phyloP scores from a whole-genome alignment of 176 grass and related monocot species.

The bread wheat (Triticum aestivum) region DNA sequence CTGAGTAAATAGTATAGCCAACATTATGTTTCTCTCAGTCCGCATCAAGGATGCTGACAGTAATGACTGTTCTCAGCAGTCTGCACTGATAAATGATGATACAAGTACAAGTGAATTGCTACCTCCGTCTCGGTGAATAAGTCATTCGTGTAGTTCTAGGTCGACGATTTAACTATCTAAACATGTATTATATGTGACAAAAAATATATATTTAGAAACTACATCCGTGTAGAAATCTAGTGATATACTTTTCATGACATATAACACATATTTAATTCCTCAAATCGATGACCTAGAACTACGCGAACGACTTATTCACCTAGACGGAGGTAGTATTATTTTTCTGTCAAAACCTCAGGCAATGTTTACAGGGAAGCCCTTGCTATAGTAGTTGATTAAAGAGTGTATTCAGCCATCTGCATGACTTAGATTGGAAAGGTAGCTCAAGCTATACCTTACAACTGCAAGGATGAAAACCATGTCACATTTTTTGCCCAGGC shows the following conservation, averaged over 20 bases:
- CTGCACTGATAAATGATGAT: background rate
- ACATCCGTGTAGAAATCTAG: too few relatives aligned
- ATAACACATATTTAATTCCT: too few relatives aligned
- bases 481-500: slow-evolving; percentile 39
- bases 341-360: background rate
- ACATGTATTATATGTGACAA: too few relatives aligned
- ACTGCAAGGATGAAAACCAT: slow-evolving; percentile 38
- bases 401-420: slow-evolving; percentile 68
- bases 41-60: background rate
- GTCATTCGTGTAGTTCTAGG: too few relatives aligned
- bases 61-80: background rate
- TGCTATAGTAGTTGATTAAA: slow-evolving; percentile 50
- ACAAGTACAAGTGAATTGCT: background rate
- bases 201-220: too few relatives aligned
- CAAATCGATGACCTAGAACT: too few relatives aligned
- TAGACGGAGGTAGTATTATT: background rate
- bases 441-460: slow-evolving; percentile 45
- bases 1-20: background rate
- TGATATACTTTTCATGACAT: too few relatives aligned
- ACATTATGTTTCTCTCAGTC: background rate
- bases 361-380: slow-evolving; percentile 56
- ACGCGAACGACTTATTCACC: too few relatives aligned
- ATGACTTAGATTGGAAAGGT: slow-evolving; percentile 55
- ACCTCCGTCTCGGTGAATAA: too few relatives aligned
- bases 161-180: too few relatives aligned